Evolutionary conservation across 495 filamentous ascomycete genomes (phyloP).

Genomic region (Tetracladium setigerum): DNA sequence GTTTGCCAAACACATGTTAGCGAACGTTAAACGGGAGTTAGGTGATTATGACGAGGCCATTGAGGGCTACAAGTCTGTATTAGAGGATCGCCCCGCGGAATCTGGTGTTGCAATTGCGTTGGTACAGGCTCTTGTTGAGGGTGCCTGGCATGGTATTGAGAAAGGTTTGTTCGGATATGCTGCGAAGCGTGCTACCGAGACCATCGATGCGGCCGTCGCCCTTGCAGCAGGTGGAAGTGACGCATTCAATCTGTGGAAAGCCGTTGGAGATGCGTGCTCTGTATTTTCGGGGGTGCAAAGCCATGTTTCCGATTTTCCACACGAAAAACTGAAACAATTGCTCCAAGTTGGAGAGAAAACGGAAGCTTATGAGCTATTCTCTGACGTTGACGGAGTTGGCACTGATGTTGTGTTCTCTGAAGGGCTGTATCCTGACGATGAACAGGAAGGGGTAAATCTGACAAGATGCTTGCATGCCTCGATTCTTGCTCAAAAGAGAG

Average conservation of each 20-base stretch:
- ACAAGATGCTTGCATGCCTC: conserved; percentile 51
- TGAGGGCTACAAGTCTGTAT: conserved; percentile 61
- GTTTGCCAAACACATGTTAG: conserved; percentile 97
- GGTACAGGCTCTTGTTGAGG: conserved; percentile 79
- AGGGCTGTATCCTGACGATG: conserved; percentile 33
- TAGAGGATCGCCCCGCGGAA: conserved; percentile 58
- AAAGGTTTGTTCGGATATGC: conserved; percentile 79
- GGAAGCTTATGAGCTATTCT: conserved; percentile 51
- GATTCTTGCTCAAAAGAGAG: conserved; percentile 81
- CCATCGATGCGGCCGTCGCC: conserved; percentile 44
- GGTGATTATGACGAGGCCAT: conserved; percentile 83
- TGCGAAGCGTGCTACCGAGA: conserved; percentile 53
- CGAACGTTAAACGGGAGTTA: conserved; percentile 86
- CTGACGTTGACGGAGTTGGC: conserved; percentile 65
- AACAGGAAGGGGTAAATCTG: conserved; percentile 38
- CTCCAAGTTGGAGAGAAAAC: conserved; percentile 43
- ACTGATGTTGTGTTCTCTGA: conserved; percentile 35
- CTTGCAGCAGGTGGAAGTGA: conserved; percentile 46
- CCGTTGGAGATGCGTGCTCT: conserved; percentile 80
- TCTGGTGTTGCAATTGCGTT: conserved; percentile 81
- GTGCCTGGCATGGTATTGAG: conserved; percentile 66
- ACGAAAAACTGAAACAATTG: conserved; percentile 43
- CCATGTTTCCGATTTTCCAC: conserved; percentile 50
- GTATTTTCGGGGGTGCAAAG: conserved; percentile 72
- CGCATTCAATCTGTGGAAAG: conserved; percentile 94